A percentile compares a stretch with the other conserved stretches of the same genome.
phyloP scores from a whole-genome alignment of 768 basidiomycete genomes.

The Cystofilobasidium capitatum region DNA sequence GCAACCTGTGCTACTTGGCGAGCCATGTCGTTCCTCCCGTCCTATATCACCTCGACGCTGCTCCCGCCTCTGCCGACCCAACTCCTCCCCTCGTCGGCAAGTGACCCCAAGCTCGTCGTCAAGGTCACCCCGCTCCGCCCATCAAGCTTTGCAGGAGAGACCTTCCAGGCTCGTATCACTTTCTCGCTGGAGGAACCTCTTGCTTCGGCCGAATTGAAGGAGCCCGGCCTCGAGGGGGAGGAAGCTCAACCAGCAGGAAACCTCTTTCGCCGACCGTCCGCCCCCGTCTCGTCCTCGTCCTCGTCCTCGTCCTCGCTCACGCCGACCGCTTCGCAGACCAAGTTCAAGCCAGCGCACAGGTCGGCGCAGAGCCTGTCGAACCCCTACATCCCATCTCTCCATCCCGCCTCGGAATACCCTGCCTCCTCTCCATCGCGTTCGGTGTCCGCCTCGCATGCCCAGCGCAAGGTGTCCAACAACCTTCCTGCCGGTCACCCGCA shows the following conservation, averaged over 20 bases:
- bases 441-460: neutral
- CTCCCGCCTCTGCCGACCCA: neutral
- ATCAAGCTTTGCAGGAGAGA: constrained; percentile 20
- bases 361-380: constrained; percentile 19
- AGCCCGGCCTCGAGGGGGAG: neutral
- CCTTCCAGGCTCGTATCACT: constrained; percentile 21
- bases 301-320: neutral
- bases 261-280: constrained; percentile 4
- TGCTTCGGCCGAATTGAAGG: neutral
- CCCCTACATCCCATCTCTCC: neutral
- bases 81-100: neutral
- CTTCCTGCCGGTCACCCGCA: constrained; percentile 20
- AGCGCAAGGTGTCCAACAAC: neutral
- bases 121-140: constrained; percentile 17
- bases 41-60: neutral
- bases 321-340: neutral
- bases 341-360: constrained; percentile 12
- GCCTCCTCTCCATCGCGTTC: neutral
- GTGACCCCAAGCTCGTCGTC: constrained; percentile 16
- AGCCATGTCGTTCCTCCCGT: constrained; percentile 5
- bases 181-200: neutral
- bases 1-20: too few relatives aligned
- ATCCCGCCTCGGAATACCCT: neutral
- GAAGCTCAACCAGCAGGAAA: neutral
- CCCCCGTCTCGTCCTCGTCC: neutral